Percentiles rank a stretch among this genome's conserved stretches.
These are phyloP conservation scores for Erysimum pusillum DNA, from an alignment of 441 rosid species.

Conservation along the genomic window DNA sequence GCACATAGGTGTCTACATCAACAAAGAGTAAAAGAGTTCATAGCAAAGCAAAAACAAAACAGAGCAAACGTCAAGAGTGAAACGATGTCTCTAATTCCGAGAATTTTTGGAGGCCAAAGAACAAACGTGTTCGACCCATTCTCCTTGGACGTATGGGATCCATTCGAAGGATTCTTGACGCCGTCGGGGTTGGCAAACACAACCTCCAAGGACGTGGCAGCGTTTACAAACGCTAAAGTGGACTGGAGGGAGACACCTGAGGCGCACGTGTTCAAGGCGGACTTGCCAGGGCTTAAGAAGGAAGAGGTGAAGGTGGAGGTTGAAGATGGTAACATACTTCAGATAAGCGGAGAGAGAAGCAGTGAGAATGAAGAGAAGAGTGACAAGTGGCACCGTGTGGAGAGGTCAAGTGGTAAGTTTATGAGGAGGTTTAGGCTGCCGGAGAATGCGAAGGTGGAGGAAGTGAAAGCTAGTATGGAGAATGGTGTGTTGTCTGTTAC, in stretches of 20 bases:
- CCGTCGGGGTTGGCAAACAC: conserved; percentile 20
- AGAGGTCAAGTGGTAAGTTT: conserved; percentile 57
- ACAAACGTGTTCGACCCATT: conserved; percentile 56
- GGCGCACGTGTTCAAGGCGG: conserved; percentile 63
- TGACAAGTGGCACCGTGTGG: conserved; percentile 60
- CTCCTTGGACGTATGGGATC: conserved; percentile 55
- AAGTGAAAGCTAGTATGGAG: conserved; percentile 59
- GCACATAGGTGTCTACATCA: conserved; percentile 5
- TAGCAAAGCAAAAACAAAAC: conserved; percentile 12
- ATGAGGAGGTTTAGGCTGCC: conserved; percentile 63
- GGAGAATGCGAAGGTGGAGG: conserved; percentile 53
- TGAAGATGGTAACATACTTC: conserved; percentile 55
- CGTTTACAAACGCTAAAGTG: conserved; percentile 47
- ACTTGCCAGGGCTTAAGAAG: conserved; percentile 62
- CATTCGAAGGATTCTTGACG: conserved; percentile 42
- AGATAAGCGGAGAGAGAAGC: conserved; percentile 61
- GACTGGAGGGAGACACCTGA: conserved; percentile 64
- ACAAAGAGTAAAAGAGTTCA: conserved; percentile 6
- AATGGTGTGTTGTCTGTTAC: conserved; percentile 56
- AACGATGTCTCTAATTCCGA: conserved; percentile 46
- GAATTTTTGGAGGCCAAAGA: conserved; percentile 45
- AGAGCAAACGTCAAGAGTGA: not conserved
- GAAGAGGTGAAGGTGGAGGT: conserved; percentile 63
- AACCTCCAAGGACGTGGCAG: conserved; percentile 39
- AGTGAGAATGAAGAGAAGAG: conserved; percentile 59